phyloP scores from a whole-genome alignment of 176 grass and related monocot genomes.

The Hsuehochloa calcarea region DNA sequence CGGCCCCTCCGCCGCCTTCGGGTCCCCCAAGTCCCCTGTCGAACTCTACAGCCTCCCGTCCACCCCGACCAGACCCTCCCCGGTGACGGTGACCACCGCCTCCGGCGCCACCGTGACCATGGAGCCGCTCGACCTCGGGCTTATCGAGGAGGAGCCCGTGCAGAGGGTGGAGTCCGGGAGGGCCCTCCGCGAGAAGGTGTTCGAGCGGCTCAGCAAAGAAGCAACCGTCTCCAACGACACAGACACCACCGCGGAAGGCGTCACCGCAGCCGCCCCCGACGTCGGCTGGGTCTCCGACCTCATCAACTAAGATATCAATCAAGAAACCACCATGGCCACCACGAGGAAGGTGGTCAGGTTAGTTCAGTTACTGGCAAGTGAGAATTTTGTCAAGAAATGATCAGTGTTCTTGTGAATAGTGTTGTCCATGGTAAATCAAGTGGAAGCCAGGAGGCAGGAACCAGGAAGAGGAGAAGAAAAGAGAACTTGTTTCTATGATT shows the following conservation, averaged over 20 bases:
- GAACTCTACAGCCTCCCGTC: constrained; percentile 56
- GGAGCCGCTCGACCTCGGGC: constrained; percentile 40
- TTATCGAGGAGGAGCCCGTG: constrained; percentile 43
- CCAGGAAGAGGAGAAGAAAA: neutral
- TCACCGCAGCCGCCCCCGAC: constrained; percentile 29
- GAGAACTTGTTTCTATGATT: neutral
- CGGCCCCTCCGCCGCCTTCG: neutral
- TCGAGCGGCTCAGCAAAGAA: constrained; percentile 81
- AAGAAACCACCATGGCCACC: neutral
- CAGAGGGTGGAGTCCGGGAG: constrained; percentile 84
- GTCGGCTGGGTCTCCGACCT: constrained; percentile 82
- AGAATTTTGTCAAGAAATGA: neutral
- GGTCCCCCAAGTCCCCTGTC: constrained; percentile 40
- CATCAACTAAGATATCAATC: constrained; percentile 42
- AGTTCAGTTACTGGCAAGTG: neutral
- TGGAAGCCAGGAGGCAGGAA: neutral
- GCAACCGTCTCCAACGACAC: constrained; percentile 18
- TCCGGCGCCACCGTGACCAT: constrained; percentile 22
- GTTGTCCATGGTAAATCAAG: constrained; percentile 1
- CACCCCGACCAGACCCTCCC: constrained; percentile 38
- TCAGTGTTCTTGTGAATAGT: neutral
- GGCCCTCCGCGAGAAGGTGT: constrained; percentile 69
- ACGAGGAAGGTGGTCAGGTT: constrained; percentile 1
- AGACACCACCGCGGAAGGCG: neutral
- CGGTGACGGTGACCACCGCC: neutral